phyloP scores from a whole-genome alignment of 495 filamentous ascomycete genomes.

The Xylaria nigripes region DNA sequence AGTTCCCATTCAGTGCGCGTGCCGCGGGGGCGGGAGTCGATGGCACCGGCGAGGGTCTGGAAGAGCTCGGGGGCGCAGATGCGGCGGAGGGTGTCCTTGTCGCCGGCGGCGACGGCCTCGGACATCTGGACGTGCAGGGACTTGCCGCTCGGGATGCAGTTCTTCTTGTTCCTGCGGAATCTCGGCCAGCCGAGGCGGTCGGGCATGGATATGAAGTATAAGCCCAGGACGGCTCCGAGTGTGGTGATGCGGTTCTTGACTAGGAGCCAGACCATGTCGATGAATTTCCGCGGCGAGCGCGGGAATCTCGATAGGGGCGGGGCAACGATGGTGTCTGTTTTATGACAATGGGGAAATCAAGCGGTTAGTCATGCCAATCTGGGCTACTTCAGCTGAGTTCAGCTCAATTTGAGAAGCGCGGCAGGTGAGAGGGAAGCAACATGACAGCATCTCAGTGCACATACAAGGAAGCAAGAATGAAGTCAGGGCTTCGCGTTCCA shows the following conservation, averaged over 20 bases:
- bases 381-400: no score
- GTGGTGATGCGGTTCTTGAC: constrained; percentile 2
- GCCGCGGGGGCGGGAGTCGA: constrained; percentile 44
- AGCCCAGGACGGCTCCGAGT: constrained; percentile 5
- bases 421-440: not conserved
- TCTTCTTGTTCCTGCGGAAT: constrained; percentile 33
- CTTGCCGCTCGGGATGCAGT: constrained; percentile 43
- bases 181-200: constrained; percentile 17
- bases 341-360: not conserved
- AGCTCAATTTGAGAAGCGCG: not conserved
- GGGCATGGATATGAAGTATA: constrained; percentile 25
- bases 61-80: constrained; percentile 56
- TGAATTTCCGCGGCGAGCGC: constrained; percentile 15
- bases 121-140: constrained; percentile 63
- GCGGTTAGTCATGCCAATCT: not conserved
- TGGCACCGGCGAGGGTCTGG: constrained; percentile 44
- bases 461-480: constrained; percentile 22
- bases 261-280: constrained; percentile 16
- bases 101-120: constrained; percentile 59
- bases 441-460: not conserved
- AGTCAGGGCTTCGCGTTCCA: constrained; percentile 47
- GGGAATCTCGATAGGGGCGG: constrained; percentile 23
- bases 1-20: constrained; percentile 57
- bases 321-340: constrained; percentile 15
- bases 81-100: constrained; percentile 46